A percentile compares a stretch with the other conserved stretches of the same genome.
phyloP scores from a whole-genome alignment of 2,329 filamentous ascomycete species.

The Neopestalotiopsis sp. region DNA sequence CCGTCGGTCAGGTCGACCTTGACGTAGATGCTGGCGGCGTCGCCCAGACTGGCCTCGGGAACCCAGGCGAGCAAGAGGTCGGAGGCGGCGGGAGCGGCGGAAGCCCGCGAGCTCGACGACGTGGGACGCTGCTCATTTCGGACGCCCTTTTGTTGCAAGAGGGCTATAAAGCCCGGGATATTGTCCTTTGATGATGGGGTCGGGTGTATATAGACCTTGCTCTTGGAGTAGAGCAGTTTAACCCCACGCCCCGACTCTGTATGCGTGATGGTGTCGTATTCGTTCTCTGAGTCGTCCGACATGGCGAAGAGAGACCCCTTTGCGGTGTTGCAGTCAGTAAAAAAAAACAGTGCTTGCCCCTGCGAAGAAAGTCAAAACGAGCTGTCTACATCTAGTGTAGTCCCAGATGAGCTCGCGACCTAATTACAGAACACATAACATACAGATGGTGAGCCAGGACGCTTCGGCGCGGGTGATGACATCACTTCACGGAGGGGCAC shows the following conservation, averaged over 20 bases:
- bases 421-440: background rate
- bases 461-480: constrained; percentile 13
- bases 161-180: constrained; percentile 88
- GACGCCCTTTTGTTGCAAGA: constrained; percentile 83
- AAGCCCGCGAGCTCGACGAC: constrained; percentile 46
- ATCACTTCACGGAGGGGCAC: constrained; percentile 16
- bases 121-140: constrained; percentile 44
- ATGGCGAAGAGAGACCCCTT: constrained; percentile 77
- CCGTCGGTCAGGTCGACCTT: constrained; percentile 90
- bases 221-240: constrained; percentile 94
- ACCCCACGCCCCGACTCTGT: constrained; percentile 79
- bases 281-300: constrained; percentile 94
- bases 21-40: constrained; percentile 86
- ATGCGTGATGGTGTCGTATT: constrained; percentile 92
- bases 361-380: background rate
- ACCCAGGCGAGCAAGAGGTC: constrained; percentile 91
- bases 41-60: constrained; percentile 85
- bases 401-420: background rate
- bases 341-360: background rate
- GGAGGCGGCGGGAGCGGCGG: constrained; percentile 57
- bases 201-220: constrained; percentile 98
- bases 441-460: constrained; percentile 11
- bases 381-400: background rate
- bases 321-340: background rate
- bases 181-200: constrained; percentile 94